Conservation (phyloP, 176 grass and related monocot genomes). For the Poa annua region DNA sequence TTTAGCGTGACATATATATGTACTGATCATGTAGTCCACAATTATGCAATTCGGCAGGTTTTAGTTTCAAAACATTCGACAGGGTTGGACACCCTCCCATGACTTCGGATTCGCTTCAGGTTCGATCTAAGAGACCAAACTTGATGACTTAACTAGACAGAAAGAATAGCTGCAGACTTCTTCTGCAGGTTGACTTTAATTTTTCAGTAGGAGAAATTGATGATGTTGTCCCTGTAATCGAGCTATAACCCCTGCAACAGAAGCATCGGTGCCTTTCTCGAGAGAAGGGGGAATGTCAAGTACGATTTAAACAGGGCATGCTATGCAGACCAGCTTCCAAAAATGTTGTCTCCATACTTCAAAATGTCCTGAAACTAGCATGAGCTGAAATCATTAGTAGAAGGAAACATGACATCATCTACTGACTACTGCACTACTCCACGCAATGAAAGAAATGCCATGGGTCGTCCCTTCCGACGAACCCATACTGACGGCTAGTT, state of each 20-base stretch:
- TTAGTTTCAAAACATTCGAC: too few species aligned
- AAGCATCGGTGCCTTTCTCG: conserved; percentile 23
- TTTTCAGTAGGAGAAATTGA: background rate
- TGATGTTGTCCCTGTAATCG: background rate
- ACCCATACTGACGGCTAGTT: too few species aligned
- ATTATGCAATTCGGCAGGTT: conserved; percentile 21
- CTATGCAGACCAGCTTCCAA: background rate
- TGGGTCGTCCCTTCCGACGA: too few species aligned
- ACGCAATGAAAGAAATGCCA: too few species aligned
- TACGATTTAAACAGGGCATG: conserved; percentile 17
- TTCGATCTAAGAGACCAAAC: background rate
- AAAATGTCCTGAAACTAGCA: background rate
- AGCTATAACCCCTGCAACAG: background rate
- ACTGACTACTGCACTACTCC: too few species aligned
- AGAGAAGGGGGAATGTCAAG: background rate
- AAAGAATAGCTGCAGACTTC: background rate
- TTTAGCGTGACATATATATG: conserved; percentile 5
- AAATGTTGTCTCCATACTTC: background rate
- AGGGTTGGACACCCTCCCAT: background rate
- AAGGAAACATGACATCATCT: too few species aligned
- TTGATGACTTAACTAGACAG: background rate
- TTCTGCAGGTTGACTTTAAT: background rate
- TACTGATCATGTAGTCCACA: background rate
- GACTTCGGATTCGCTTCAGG: background rate
- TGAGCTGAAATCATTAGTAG: background rate